These are phyloP conservation scores for Laburnicola sp. DNA, from an alignment of 2,329 filamentous ascomycete genomes.

Conservation along the genomic window DNA sequence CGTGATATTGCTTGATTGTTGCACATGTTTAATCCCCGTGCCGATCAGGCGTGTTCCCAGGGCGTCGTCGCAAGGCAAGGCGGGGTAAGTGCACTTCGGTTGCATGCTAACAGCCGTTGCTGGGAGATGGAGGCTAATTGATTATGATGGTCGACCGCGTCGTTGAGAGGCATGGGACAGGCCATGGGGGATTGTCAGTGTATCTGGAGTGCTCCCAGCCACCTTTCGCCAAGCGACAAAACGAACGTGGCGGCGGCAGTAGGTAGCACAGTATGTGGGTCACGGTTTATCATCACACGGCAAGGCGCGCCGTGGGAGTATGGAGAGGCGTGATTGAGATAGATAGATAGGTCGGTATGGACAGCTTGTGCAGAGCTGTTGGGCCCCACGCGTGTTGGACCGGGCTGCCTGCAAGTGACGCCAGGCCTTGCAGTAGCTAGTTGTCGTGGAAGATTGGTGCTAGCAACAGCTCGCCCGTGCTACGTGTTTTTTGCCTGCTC, in stretches of 20 bases:
- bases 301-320: constrained; percentile 2
- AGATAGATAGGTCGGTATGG: neutral
- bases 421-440: too few relatives aligned
- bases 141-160: too few relatives aligned
- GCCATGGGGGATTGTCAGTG: neutral
- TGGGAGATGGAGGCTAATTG: too few relatives aligned
- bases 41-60: neutral
- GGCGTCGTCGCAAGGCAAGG: neutral
- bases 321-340: neutral
- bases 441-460: too few relatives aligned
- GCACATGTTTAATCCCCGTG: neutral
- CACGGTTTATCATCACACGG: constrained; percentile 3
- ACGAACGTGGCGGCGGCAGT: neutral
- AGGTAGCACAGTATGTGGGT: neutral
- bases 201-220: neutral
- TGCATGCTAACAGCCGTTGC: too few relatives aligned
- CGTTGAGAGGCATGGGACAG: too few relatives aligned
- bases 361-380: neutral
- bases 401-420: too few relatives aligned
- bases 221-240: constrained; percentile 1
- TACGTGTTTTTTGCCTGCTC: neutral
- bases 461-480: too few relatives aligned
- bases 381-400: too few relatives aligned
- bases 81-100: neutral
- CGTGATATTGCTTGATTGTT: neutral